Evolutionary conservation across 2,329 filamentous ascomycete genomes (phyloP).

Genomic region (Sclerotinia glacialis): DNA sequence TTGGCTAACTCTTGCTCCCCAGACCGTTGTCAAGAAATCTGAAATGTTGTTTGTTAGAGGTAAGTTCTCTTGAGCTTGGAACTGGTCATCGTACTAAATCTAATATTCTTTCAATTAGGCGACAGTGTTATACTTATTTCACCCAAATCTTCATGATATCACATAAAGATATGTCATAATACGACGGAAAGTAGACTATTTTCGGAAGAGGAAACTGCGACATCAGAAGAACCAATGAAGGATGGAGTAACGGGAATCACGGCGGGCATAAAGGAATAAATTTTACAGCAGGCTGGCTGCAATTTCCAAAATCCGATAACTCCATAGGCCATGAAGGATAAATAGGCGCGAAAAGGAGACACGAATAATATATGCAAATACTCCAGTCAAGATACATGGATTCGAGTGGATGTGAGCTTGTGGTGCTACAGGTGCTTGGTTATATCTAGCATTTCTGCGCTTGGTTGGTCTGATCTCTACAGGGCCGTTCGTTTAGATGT

Average conservation of each 20-base stretch:
- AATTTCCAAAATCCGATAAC: background rate
- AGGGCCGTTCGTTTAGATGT: background rate
- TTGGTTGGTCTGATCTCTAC: background rate
- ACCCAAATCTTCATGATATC: slow-evolving; percentile 42
- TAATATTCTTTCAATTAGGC: slow-evolving; percentile 46
- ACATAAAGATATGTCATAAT: background rate
- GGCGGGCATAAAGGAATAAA: background rate
- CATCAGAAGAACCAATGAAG: background rate
- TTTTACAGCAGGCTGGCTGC: background rate
- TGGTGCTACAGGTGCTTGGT: background rate
- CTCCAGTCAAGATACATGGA: background rate
- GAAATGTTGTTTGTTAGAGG: slow-evolving; percentile 99
- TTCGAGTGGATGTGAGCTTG: background rate
- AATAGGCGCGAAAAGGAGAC: background rate
- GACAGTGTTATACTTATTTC: slow-evolving; percentile 73
- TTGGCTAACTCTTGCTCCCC: slow-evolving; percentile 9
- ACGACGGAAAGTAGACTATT: background rate
- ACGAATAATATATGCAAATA: slow-evolving; percentile 7
- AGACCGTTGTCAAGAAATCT: slow-evolving; percentile 95
- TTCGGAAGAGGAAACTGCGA: background rate
- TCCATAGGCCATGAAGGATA: background rate
- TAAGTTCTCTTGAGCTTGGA: slow-evolving; percentile 44
- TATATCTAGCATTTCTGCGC: too few species aligned
- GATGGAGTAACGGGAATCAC: background rate
- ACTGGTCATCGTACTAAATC: slow-evolving; percentile 8